These are phyloP conservation scores for Basipetospora sp. DNA, from an alignment of 2,329 filamentous ascomycete species.

Conservation along the genomic window DNA sequence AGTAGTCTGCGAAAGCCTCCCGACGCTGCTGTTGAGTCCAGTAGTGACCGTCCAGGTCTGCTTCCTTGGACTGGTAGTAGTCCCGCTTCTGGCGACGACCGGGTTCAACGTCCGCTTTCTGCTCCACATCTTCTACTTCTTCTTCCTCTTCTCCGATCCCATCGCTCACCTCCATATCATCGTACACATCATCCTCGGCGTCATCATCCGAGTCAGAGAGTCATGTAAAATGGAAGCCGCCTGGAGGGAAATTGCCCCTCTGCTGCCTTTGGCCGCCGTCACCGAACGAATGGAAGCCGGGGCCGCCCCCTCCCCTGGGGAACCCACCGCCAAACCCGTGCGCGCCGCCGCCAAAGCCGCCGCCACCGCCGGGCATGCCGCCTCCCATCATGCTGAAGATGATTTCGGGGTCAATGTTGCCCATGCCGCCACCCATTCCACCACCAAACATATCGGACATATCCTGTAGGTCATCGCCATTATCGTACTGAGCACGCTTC, in stretches of 20 bases:
- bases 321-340: constrained; percentile 23
- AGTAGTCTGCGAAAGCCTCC: constrained; percentile 24
- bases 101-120: constrained; percentile 11
- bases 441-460: constrained; percentile 72
- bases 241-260: constrained; percentile 33
- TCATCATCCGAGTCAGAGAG: constrained; percentile 19
- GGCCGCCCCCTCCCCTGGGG: constrained; percentile 23
- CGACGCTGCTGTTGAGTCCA: constrained; percentile 17
- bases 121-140: constrained; percentile 16
- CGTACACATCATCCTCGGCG: constrained; percentile 15
- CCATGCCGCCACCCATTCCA: constrained; percentile 46
- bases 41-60: constrained; percentile 10
- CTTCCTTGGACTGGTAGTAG: not conserved
- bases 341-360: constrained; percentile 29
- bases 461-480: constrained; percentile 79
- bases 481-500: constrained; percentile 83
- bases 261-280: constrained; percentile 20
- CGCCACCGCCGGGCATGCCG: constrained; percentile 36
- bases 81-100: not conserved
- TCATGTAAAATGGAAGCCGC: constrained; percentile 41
- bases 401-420: constrained; percentile 61
- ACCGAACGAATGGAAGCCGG: constrained; percentile 24
- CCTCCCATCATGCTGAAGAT: constrained; percentile 74
- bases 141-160: too few species aligned
- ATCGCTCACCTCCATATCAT: too few species aligned